phyloP scores from a whole-genome alignment of 1,284 basidiomycete species.

The Cutaneotrichosporon sp. region DNA sequence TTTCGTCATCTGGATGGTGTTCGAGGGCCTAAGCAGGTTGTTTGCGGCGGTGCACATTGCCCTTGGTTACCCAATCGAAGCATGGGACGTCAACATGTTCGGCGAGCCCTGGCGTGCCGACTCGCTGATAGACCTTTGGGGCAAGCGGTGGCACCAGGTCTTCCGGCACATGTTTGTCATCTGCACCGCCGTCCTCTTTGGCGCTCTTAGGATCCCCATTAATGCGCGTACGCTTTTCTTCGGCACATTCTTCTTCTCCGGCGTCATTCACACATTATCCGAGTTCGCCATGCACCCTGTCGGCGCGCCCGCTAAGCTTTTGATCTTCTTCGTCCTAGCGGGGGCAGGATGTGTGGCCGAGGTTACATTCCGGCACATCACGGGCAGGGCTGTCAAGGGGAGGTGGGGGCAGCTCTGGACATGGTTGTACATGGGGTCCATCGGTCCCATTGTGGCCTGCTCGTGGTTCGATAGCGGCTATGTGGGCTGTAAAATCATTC shows the following conservation, averaged over 20 bases:
- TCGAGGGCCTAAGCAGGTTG: constrained; percentile 20
- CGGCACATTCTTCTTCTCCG: constrained; percentile 38
- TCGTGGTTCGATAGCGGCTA: background rate
- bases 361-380: constrained; percentile 9
- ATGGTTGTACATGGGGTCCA: background rate
- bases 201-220: constrained; percentile 19
- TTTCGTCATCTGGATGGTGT: background rate
- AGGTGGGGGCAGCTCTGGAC: constrained; percentile 36
- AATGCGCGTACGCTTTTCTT: constrained; percentile 23
- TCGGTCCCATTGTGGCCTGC: background rate
- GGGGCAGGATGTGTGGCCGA: constrained; percentile 29
- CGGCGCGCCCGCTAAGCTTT: constrained; percentile 12
- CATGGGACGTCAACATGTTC: constrained; percentile 40
- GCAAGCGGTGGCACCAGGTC: constrained; percentile 46
- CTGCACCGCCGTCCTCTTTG: constrained; percentile 20
- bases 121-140: constrained; percentile 45
- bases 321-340: constrained; percentile 35
- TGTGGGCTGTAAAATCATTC: background rate
- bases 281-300: constrained; percentile 34
- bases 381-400: constrained; percentile 35
- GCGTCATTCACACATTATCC: constrained; percentile 37
- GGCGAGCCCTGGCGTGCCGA: constrained; percentile 33
- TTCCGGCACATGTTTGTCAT: constrained; percentile 42
- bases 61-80: constrained; percentile 17
- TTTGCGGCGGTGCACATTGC: constrained; percentile 25